Percentiles rank a stretch among this genome's conserved stretches.
Evolutionary conservation across 164 flowering plant genomes (phyloP).

Genomic region (Kingdonia uniflora): DNA sequence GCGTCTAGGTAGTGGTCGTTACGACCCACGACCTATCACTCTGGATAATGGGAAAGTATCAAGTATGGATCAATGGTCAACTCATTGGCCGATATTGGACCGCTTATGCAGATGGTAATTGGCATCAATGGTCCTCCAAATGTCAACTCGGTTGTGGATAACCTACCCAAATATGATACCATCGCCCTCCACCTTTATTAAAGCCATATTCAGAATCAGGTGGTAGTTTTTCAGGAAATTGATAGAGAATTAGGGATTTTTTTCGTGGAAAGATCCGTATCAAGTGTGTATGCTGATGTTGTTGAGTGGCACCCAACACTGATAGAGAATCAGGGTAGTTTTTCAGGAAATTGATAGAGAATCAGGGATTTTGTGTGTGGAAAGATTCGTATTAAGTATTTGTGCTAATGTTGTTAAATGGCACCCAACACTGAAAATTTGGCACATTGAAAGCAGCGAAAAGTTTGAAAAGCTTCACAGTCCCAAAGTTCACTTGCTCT

Average conservation of each 20-base stretch:
- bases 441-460: slow-evolving; percentile 75
- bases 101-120: slow-evolving; percentile 52
- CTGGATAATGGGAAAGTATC: slow-evolving; percentile 98
- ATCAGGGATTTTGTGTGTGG: slow-evolving; percentile 53
- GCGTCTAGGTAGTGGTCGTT: too few relatives aligned
- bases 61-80: slow-evolving; percentile 84
- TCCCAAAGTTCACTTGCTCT: slow-evolving; percentile 77
- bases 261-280: slow-evolving; percentile 63
- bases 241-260: slow-evolving; percentile 72
- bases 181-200: slow-evolving; percentile 83
- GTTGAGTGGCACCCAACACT: slow-evolving; percentile 70
- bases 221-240: slow-evolving; percentile 77
- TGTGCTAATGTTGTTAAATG: slow-evolving; percentile 82
- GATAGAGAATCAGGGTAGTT: slow-evolving; percentile 55
- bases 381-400: slow-evolving; percentile 56
- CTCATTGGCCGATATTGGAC: slow-evolving; percentile 92
- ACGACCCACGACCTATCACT: too few relatives aligned
- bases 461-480: slow-evolving; percentile 46
- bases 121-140: slow-evolving; percentile 56
- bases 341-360: slow-evolving; percentile 89
- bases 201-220: slow-evolving; percentile 52
- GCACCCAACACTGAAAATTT: slow-evolving; percentile 74
- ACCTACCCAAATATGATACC: slow-evolving; percentile 89
- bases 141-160: slow-evolving; percentile 77
- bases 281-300: slow-evolving; percentile 75